Evolutionary conservation across 2,329 filamentous ascomycete species (phyloP).

Genomic region (Talaromyces piceae): DNA sequence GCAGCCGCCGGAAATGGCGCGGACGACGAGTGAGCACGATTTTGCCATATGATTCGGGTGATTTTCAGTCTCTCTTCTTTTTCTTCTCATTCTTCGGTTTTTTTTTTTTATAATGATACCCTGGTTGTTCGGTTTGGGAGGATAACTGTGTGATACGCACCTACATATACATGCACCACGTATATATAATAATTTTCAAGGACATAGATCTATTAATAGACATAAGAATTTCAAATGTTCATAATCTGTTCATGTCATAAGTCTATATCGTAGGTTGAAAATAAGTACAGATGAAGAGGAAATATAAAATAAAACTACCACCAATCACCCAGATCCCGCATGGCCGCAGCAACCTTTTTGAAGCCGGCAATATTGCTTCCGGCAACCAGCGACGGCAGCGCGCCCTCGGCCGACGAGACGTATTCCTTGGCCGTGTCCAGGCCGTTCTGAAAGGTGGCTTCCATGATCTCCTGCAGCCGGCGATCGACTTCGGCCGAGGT

Average conservation of each 20-base stretch:
- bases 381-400: slow-evolving; percentile 82
- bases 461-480: slow-evolving; percentile 92
- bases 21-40: slow-evolving; percentile 4
- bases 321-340: slow-evolving; percentile 97
- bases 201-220: no score
- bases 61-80: background rate
- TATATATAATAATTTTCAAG: background rate
- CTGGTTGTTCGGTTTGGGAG: background rate
- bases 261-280: background rate
- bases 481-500: slow-evolving; percentile 81
- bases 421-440: slow-evolving; percentile 85
- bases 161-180: background rate
- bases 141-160: background rate
- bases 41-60: no score
- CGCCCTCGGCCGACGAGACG: slow-evolving; percentile 67
- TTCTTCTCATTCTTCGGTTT: background rate
- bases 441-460: slow-evolving; percentile 83
- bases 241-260: background rate
- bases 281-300: background rate
- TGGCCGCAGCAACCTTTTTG: slow-evolving; percentile 88
- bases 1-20: slow-evolving; percentile 4
- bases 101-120: background rate
- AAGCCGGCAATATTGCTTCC: slow-evolving; percentile 97
- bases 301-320: slow-evolving; percentile 41
- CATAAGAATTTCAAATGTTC: background rate